Percentiles rank a stretch among this genome's conserved stretches.
Evolutionary conservation across 208 protist species (phyloP).

Genomic region (Leishmania turanica): DNA sequence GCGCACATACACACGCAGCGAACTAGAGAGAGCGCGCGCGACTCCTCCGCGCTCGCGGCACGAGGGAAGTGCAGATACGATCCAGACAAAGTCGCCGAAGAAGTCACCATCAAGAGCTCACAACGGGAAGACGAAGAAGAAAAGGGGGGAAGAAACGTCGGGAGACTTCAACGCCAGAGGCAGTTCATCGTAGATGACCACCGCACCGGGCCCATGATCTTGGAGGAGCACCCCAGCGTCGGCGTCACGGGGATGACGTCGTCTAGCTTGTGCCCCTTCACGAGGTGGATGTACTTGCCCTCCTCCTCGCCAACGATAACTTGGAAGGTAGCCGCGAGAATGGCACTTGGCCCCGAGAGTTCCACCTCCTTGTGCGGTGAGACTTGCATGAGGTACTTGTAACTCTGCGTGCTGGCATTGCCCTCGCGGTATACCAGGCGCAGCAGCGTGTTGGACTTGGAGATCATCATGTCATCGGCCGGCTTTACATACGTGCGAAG

Average conservation of each 20-base stretch:
- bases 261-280: constrained; percentile 74
- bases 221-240: constrained; percentile 43
- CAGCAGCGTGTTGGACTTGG: constrained; percentile 66
- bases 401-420: constrained; percentile 67
- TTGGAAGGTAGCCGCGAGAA: constrained; percentile 71
- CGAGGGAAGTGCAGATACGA: not conserved
- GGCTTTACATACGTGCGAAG: constrained; percentile 42
- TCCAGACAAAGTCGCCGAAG: not conserved
- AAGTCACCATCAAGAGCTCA: not conserved
- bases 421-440: constrained; percentile 61
- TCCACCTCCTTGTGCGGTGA: constrained; percentile 58
- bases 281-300: constrained; percentile 73
- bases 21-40: not conserved
- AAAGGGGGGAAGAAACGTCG: not conserved
- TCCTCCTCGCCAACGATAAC: constrained; percentile 57
- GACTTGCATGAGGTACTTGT: constrained; percentile 81
- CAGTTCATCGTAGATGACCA: constrained; percentile 68
- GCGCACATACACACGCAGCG: not conserved
- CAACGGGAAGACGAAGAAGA: not conserved
- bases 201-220: constrained; percentile 67
- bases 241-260: constrained; percentile 55
- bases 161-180: constrained; percentile 55
- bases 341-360: constrained; percentile 53
- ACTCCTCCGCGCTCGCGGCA: not conserved
- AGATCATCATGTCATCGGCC: constrained; percentile 32